Conservation (phyloP, 331 rosid species). For the Dryas integrifolia region DNA sequence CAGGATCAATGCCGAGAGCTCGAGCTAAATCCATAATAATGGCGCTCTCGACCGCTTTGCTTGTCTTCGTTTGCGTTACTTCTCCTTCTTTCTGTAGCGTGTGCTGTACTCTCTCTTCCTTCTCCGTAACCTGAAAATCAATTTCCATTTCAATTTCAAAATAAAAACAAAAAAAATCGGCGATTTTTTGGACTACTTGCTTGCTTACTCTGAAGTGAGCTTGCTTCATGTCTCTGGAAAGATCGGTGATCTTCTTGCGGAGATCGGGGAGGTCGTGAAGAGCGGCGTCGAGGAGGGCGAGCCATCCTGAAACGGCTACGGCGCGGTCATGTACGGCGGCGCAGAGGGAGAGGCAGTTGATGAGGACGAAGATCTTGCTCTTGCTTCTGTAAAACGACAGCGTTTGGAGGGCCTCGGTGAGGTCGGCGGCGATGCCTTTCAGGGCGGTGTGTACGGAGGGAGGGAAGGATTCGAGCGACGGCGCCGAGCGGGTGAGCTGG, state of each 20-base stretch:
- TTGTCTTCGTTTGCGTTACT: conserved; percentile 38
- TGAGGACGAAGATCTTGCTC: conserved; percentile 41
- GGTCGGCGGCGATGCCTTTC: conserved; percentile 39
- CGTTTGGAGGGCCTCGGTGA: conserved; percentile 24
- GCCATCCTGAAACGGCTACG: conserved; percentile 39
- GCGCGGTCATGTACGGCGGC: conserved; percentile 29
- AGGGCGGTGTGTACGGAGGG: conserved; percentile 34
- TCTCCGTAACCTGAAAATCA: conserved; percentile 38
- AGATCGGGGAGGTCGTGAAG: conserved; percentile 35
- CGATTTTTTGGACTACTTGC: background rate
- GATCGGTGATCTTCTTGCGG: conserved; percentile 42
- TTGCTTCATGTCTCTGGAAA: conserved; percentile 50
- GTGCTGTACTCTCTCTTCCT: conserved; percentile 43
- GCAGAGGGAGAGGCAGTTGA: conserved; percentile 39
- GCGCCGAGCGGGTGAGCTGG: conserved; percentile 26
- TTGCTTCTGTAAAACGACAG: conserved; percentile 28
- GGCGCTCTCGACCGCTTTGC: conserved; percentile 56
- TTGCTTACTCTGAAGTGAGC: conserved; percentile 35
- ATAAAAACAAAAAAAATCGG: background rate
- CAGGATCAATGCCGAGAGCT: conserved; percentile 47
- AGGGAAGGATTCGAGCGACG: conserved; percentile 22
- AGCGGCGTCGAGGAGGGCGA: conserved; percentile 36
- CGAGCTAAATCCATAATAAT: conserved; percentile 62
- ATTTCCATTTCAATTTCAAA: background rate
- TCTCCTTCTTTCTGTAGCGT: conserved; percentile 47